A percentile compares a stretch with the other conserved stretches of the same genome.
Conservation (phyloP, 1,284 basidiomycete genomes). For the Irpex lacteus region DNA sequence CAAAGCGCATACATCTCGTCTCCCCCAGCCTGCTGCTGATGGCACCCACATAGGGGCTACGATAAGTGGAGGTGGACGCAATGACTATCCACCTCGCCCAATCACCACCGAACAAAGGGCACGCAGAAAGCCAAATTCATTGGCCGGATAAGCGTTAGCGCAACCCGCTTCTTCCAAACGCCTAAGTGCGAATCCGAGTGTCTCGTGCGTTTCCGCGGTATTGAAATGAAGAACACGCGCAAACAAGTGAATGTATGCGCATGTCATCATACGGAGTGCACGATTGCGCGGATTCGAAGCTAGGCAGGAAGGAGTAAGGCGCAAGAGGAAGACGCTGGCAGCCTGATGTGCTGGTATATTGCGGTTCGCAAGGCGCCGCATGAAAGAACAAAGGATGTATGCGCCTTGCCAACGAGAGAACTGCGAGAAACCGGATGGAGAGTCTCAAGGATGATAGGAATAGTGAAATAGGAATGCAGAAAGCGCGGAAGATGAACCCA, state of each 20-base stretch:
- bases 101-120: neutral
- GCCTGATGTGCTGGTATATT: neutral
- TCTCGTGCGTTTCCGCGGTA: neutral
- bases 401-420: neutral
- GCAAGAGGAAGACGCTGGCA: neutral
- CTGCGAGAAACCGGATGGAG: neutral
- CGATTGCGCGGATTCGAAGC: neutral
- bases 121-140: neutral
- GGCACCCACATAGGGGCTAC: no score
- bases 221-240: neutral
- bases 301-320: neutral
- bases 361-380: no score
- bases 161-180: neutral
- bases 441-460: neutral
- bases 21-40: no score
- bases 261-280: neutral
- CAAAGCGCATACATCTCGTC: no score
- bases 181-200: neutral
- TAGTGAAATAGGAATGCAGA: neutral
- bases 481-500: neutral
- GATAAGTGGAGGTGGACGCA: no score
- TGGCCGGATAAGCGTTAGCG: neutral
- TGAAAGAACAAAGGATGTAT: neutral
- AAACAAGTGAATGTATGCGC: neutral
- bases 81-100: neutral